Evolutionary conservation across 345 rosid genomes (phyloP).

Genomic region (Moricandia arvensis): DNA sequence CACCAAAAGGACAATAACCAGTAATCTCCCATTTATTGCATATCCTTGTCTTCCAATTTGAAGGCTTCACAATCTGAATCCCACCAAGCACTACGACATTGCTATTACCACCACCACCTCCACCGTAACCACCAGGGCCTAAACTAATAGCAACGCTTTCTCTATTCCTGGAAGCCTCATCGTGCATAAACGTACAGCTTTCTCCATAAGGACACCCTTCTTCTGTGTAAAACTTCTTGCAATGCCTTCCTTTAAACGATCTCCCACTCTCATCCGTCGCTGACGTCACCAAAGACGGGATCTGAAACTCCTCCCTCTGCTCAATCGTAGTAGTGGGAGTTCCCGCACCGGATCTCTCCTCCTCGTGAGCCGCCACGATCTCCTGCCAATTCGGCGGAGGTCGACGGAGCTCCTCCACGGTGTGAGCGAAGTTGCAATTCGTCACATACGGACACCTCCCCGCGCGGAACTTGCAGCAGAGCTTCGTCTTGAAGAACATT

Average conservation of each 20-base stretch:
- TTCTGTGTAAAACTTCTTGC: constrained; percentile 93
- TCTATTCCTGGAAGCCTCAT: constrained; percentile 88
- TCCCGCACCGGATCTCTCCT: constrained; percentile 31
- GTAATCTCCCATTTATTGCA: constrained; percentile 98
- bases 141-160: constrained; percentile 95
- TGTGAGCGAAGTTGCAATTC: constrained; percentile 92
- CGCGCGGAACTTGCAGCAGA: constrained; percentile 69
- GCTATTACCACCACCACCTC: constrained; percentile 26
- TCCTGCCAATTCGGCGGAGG: constrained; percentile 97
- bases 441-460: constrained; percentile 76
- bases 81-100: constrained; percentile 41
- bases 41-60: constrained; percentile 97
- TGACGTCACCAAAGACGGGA: too few species aligned
- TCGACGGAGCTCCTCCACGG: constrained; percentile 80
- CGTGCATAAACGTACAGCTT: constrained; percentile 81
- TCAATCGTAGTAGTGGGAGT: neutral
- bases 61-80: constrained; percentile 60
- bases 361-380: constrained; percentile 54
- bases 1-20: constrained; percentile 94
- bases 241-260: constrained; percentile 74
- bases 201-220: constrained; percentile 99
- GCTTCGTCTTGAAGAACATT: constrained; percentile 85
- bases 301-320: constrained; percentile 80
- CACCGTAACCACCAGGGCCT: constrained; percentile 87
- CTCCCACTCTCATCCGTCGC: constrained; percentile 46